phyloP scores from a whole-genome alignment of 2,329 filamentous ascomycete genomes.

The Fusarium sp. region DNA sequence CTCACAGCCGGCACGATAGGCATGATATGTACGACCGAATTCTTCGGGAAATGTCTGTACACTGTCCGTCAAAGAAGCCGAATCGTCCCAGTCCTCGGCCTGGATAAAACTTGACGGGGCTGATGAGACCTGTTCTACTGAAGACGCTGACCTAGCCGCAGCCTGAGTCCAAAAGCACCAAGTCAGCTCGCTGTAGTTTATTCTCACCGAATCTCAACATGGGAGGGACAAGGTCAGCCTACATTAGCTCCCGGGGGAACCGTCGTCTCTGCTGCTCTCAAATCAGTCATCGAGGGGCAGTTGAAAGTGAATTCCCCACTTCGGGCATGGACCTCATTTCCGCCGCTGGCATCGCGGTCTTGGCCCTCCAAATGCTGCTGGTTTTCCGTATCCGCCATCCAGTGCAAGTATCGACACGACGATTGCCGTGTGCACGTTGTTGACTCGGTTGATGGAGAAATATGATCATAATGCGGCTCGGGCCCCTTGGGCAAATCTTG shows the following conservation, averaged over 20 bases:
- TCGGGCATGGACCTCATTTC: background rate
- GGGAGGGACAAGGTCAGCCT: background rate
- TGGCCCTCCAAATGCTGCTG: background rate
- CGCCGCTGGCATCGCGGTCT: background rate
- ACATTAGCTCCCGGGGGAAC: background rate
- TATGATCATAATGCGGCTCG: background rate
- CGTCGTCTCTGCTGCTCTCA: background rate
- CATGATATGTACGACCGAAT: conserved; percentile 60
- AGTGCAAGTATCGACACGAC: background rate
- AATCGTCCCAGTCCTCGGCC: conserved; percentile 4
- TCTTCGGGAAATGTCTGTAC: conserved; percentile 53
- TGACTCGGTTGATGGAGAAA: background rate
- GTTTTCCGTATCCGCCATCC: background rate
- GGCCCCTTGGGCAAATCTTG: background rate
- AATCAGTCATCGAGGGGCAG: background rate
- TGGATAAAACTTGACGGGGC: background rate
- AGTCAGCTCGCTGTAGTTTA: background rate
- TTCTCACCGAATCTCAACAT: background rate
- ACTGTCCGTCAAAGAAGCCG: conserved; percentile 47
- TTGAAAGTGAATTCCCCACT: conserved; percentile 4
- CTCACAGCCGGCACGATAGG: conserved; percentile 60
- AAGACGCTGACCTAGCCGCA: background rate
- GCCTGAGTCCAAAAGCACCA: background rate
- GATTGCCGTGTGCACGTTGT: background rate
- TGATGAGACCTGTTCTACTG: background rate